phyloP scores from a whole-genome alignment of 352 stramenopile species.

The Paralagenidium karlingii region DNA sequence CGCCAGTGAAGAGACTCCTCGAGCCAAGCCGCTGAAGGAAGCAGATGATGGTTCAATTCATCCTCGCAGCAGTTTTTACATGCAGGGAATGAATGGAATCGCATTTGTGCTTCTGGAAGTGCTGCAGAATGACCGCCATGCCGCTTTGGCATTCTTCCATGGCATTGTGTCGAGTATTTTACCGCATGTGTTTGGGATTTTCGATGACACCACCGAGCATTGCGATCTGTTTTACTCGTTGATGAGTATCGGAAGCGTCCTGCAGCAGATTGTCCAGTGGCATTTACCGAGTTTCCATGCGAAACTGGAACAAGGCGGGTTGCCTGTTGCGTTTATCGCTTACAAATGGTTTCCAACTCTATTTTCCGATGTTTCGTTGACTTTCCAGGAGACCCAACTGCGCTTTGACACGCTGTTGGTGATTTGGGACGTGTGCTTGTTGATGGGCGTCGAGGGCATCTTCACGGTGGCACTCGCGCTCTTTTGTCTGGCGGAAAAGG shows the following conservation, averaged over 20 bases:
- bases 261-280: slow-evolving; percentile 61
- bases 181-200: slow-evolving; percentile 66
- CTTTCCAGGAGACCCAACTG: slow-evolving; percentile 54
- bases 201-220: slow-evolving; percentile 28
- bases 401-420: slow-evolving; percentile 61
- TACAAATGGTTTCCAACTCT: slow-evolving; percentile 85
- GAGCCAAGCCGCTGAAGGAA: background rate
- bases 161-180: slow-evolving; percentile 51
- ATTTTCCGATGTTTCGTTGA: slow-evolving; percentile 74
- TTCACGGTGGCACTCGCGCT: slow-evolving; percentile 61
- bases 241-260: slow-evolving; percentile 45
- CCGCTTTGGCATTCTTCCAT: slow-evolving; percentile 44
- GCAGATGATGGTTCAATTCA: background rate
- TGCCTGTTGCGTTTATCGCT: slow-evolving; percentile 65
- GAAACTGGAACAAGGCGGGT: slow-evolving; percentile 32
- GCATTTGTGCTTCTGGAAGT: slow-evolving; percentile 66
- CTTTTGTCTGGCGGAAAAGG: slow-evolving; percentile 43
- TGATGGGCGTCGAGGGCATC: slow-evolving; percentile 71
- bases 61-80: slow-evolving; percentile 42
- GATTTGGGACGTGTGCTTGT: slow-evolving; percentile 70
- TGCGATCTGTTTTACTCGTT: slow-evolving; percentile 65
- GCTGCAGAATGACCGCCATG: slow-evolving; percentile 19
- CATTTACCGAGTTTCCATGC: slow-evolving; percentile 49
- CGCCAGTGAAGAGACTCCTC: background rate
- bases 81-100: slow-evolving; percentile 80